A percentile compares a stretch with the other conserved stretches of the same genome.
These are phyloP conservation scores for Cladobotryum protrusum DNA, from an alignment of 2,329 filamentous ascomycete genomes.

Conservation along the genomic window DNA sequence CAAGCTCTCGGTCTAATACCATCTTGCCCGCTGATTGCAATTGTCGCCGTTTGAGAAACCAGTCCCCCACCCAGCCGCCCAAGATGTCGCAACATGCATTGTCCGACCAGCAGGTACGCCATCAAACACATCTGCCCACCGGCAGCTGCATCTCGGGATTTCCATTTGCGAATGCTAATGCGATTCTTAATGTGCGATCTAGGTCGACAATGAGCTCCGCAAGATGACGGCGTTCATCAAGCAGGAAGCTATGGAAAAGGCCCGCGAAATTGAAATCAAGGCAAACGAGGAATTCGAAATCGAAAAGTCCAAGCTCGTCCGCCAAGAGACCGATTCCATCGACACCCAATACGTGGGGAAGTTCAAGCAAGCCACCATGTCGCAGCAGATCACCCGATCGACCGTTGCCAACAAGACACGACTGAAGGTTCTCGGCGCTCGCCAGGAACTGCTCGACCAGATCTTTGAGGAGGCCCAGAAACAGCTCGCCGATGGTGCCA, in stretches of 20 bases:
- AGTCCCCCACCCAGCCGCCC: constrained; percentile 24
- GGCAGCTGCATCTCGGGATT: neutral
- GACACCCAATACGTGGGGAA: constrained; percentile 95
- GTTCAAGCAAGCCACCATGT: constrained; percentile 97
- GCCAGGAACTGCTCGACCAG: constrained; percentile 84
- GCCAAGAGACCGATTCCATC: constrained; percentile 88
- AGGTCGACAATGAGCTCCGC: constrained; percentile 97
- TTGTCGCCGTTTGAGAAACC: neutral
- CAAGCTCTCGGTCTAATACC: neutral
- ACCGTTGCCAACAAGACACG: constrained; percentile 95
- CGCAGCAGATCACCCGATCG: constrained; percentile 95
- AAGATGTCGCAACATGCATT: constrained; percentile 94
- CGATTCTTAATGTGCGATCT: constrained; percentile 9
- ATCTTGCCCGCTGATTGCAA: neutral
- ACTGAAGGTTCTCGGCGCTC: constrained; percentile 76
- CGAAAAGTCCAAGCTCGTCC: constrained; percentile 97
- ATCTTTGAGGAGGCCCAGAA: constrained; percentile 78
- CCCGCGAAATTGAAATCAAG: constrained; percentile 94
- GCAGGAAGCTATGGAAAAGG: constrained; percentile 96
- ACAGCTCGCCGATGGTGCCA: constrained; percentile 58
- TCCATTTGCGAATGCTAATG: neutral
- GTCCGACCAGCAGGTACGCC: constrained; percentile 90
- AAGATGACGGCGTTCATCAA: constrained; percentile 99
- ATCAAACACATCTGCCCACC: constrained; percentile 12
- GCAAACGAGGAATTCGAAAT: constrained; percentile 98